Evolutionary conservation across 1,284 basidiomycete genomes (phyloP), one percentile per base, ranked within the genome.

Genomic region (Grifola frondosa): DNA sequence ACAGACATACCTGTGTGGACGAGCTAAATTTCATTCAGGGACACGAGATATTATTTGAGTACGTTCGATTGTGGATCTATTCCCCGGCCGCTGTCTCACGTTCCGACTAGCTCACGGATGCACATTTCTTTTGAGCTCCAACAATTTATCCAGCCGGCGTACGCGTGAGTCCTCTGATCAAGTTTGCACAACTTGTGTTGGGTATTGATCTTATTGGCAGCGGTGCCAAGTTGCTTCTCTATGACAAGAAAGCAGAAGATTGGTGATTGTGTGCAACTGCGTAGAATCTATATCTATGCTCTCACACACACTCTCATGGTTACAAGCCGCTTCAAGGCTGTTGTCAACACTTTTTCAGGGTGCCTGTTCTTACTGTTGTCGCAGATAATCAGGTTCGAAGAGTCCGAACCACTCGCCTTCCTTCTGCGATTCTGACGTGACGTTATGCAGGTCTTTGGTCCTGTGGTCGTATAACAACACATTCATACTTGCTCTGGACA

Each of bases 11-110:
- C 1, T 88, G 85, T 59, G 68, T 65, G 11, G 70, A 84, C 35
- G 86, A 88, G 61, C 69, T 76, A 45, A 71, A 80, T 3, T 85
- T 78, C 53, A 88, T 77, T 56, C 77, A 81, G 44, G 84, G 81
- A 30, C 70, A 84, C 37, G 87, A 88, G 54, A 83, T 78, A 55
- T 67, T 88, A 26, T 88, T 87, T 70, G 86, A 86, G 86, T 87
- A 58, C 61, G 83, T 65, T 13, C 19, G n/a, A n/a, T n/a, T n/a
- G n/a, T n/a, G n/a, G n/a, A n/a, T n/a, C n/a, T n/a, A n/a, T n/a
- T n/a, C n/a, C n/a, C 11, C 30, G 13, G 24, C 23, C 37, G 35
- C 35, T 37, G 30, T 37, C 26, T 32, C 19, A 13, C 31, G 24
- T 15, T 35, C 31, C 13, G 30, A 42, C n/a, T 51, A 88, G 85